Evolutionary conservation across 108 stramenopile species (phyloP).

Genomic region (Chaetoceros tenuissimus): DNA sequence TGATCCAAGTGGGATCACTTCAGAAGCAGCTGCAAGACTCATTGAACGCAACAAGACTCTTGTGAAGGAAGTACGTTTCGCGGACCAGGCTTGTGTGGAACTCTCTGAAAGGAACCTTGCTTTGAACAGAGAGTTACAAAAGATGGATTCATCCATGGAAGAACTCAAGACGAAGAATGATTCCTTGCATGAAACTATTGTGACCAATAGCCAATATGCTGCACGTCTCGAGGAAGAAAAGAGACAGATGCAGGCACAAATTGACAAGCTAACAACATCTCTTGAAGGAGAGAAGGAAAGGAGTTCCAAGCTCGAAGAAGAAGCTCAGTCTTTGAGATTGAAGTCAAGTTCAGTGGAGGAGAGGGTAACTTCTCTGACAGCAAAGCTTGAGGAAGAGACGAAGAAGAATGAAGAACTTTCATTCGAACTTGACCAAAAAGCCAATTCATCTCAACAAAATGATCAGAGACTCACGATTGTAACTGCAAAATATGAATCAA

Average conservation of each 20-base stretch:
- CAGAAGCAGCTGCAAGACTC: conserved; percentile 11
- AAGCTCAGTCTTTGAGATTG: no score
- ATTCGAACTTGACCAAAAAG: background rate
- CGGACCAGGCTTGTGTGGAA: conserved; percentile 82
- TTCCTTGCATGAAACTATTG: background rate
- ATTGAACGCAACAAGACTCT: conserved; percentile 69
- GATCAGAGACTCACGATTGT: background rate
- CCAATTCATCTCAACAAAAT: background rate
- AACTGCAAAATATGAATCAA: background rate
- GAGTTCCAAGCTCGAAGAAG: no score
- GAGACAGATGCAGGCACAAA: background rate
- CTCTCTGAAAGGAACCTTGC: conserved; percentile 23
- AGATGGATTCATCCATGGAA: background rate
- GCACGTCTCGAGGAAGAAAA: background rate
- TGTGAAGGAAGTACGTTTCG: conserved; percentile 77
- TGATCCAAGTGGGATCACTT: background rate
- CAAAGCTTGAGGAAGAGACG: background rate
- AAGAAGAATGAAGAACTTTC: background rate
- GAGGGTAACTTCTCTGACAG: background rate
- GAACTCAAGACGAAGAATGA: background rate
- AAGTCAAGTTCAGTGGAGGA: no score
- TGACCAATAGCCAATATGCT: background rate
- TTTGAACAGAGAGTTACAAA: background rate
- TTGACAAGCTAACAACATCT: no score
- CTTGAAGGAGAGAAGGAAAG: background rate